phyloP scores from a whole-genome alignment of 192 early-diverging fungal genomes.

The Entomortierella parvispora region DNA sequence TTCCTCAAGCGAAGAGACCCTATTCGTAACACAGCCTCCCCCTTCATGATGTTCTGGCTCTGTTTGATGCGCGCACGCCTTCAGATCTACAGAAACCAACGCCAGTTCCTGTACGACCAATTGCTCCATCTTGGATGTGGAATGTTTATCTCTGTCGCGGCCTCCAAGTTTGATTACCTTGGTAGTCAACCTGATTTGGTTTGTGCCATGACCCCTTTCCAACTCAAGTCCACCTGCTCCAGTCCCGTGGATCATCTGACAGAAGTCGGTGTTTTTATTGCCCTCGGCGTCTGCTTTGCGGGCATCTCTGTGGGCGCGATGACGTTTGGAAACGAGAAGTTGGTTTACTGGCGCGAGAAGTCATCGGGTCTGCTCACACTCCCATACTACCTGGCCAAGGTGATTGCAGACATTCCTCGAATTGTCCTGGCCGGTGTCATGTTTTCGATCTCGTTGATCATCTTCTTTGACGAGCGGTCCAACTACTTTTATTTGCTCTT shows the following conservation, averaged over 20 bases:
- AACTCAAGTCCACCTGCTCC: conserved; percentile 26
- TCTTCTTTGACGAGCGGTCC: conserved; percentile 61
- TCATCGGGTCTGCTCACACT: conserved; percentile 65
- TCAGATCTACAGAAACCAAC: conserved; percentile 62
- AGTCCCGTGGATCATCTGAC: conserved; percentile 51
- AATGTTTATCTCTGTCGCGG: conserved; percentile 59
- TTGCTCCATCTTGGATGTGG: conserved; percentile 66
- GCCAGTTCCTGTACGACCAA: conserved; percentile 61
- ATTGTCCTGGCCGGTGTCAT: conserved; percentile 66
- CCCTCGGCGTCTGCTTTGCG: conserved; percentile 66
- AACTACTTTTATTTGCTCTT: conserved; percentile 40
- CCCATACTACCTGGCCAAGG: conserved; percentile 72
- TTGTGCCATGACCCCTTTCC: conserved; percentile 59
- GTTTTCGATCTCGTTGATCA: conserved; percentile 66
- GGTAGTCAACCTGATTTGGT: conserved; percentile 58
- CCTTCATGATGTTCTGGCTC: conserved; percentile 59
- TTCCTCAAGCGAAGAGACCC: conserved; percentile 40
- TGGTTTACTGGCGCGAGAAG: conserved; percentile 74
- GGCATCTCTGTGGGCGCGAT: conserved; percentile 67
- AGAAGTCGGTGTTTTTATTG: conserved; percentile 64
- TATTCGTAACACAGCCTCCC: conserved; percentile 59
- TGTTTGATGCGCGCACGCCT: conserved; percentile 52
- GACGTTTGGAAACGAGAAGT: conserved; percentile 71
- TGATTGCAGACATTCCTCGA: conserved; percentile 67
- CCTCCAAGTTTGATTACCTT: conserved; percentile 60